Percentiles rank a stretch among this genome's conserved stretches.
Conservation (phyloP, 257 asterid genomes). For the Ligustrum vulgare region DNA sequence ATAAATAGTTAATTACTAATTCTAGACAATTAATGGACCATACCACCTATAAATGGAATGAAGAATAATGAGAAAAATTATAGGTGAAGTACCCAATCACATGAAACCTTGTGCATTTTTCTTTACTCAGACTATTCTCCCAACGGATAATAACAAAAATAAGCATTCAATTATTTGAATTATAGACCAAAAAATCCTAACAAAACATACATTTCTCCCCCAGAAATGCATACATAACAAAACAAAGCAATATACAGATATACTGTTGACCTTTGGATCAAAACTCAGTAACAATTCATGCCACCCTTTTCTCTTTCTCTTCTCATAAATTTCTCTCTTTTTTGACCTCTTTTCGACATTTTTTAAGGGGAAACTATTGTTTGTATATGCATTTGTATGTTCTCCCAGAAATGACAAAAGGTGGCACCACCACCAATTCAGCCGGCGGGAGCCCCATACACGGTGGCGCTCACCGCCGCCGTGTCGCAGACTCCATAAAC, state of each 20-base stretch:
- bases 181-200: background rate
- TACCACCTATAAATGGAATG: background rate
- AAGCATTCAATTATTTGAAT: background rate
- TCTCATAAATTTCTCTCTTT: slow-evolving; percentile 17
- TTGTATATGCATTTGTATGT: slow-evolving; percentile 26
- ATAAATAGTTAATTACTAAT: no score
- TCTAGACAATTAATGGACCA: no score
- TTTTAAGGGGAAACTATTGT: background rate
- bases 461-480: slow-evolving; percentile 66
- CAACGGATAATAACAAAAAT: background rate
- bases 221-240: slow-evolving; percentile 21
- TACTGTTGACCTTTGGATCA: background rate
- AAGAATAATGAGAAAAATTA: slow-evolving; percentile 12
- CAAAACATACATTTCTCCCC: background rate
- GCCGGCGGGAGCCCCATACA: slow-evolving; percentile 32
- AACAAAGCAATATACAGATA: slow-evolving; percentile 47
- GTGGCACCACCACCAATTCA: slow-evolving; percentile 43
- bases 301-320: slow-evolving; percentile 34
- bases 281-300: slow-evolving; percentile 32
- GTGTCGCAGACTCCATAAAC: slow-evolving; percentile 36
- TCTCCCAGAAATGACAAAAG: slow-evolving; percentile 56
- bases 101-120: background rate
- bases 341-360: background rate
- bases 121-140: background rate
- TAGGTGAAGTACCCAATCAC: slow-evolving; percentile 24